Evolutionary conservation across 108 stramenopile species (phyloP), one percentile per base, ranked within the genome.

Genomic region (Cyclotella baltica): DNA sequence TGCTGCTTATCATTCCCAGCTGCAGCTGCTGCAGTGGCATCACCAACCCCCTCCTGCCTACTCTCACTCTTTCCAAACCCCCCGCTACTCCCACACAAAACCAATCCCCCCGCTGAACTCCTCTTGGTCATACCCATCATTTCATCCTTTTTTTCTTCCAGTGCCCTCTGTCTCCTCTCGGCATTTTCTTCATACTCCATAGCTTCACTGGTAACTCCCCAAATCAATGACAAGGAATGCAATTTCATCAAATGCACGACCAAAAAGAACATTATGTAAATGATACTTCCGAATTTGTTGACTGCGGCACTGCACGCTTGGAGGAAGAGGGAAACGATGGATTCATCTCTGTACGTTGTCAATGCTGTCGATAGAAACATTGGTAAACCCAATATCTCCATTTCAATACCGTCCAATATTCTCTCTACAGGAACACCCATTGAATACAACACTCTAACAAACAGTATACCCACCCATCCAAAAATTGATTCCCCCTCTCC

Each of bases 181-280:
- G 90, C 90, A 15, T 80, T 83, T 64, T 96, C 92, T 85, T 96
- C 93, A 52, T 93, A 96, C 73, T 94, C 96, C 96, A 96, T 94
- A 19, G 93, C 96, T 84, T 96, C 93, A 9, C 85, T 88, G 18
- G 93, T 93, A 28, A 96, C 96, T 4, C 93, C 96, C 96, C 96
- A 96, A 20, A 94, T 90, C 19, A 96, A 68, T 18, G 85, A 86
- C 15, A 92, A 70, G 4, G 93, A 91, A 73, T 96, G 96, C 43
- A 94, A 68, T 71, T 94, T 96, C 92, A 96, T 92, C 71, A 96
- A 66, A 58, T 93, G 92, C 0, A 94, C 90, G 23, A 92, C 87
- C 19, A 96, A 70, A 57, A 91, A 96, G 75, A 96, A 96, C 80
- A 90, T 87, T 67, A 94, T 85, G 69, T 94, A 93, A 65, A 92